phyloP scores from a whole-genome alignment of 2,329 filamentous ascomycete species.

The Hawksworthiomyces lignivorus region DNA sequence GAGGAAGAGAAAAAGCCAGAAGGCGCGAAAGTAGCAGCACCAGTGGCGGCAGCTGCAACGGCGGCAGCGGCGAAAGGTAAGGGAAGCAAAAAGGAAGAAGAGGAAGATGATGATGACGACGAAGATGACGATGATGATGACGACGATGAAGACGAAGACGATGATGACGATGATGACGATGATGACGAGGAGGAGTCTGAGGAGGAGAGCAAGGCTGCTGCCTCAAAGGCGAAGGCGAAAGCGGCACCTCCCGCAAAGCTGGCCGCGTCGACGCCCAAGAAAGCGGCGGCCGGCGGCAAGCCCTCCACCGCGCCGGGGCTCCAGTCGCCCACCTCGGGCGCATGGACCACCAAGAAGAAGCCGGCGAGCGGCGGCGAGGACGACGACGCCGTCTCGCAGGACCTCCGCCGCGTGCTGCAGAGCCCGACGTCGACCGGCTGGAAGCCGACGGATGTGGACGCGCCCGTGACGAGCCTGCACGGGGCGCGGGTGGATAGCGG shows the following conservation, averaged over 20 bases:
- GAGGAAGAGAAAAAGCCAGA: not conserved
- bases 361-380: not conserved
- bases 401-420: constrained; percentile 29
- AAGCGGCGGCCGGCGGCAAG: not conserved
- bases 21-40: too few relatives aligned
- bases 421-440: constrained; percentile 30
- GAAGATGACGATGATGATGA: constrained; percentile 11
- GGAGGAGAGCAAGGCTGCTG: constrained; percentile 15
- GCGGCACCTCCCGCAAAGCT: constrained; percentile 7
- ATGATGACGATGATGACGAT: constrained; percentile 14
- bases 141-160: constrained; percentile 9
- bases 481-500: constrained; percentile 26
- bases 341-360: constrained; percentile 26
- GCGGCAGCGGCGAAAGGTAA: too few relatives aligned
- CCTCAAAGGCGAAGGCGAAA: constrained; percentile 11
- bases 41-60: too few relatives aligned
- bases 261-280: constrained; percentile 4
- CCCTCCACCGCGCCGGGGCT: constrained; percentile 23
- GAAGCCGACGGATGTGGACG: constrained; percentile 28
- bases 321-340: constrained; percentile 37
- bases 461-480: constrained; percentile 23
- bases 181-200: constrained; percentile 14
- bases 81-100: not conserved
- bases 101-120: constrained; percentile 8
- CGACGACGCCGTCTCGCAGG: constrained; percentile 14